Evolutionary conservation across 176 grass and related monocot species (phyloP).

Genomic region (Eleusine indica): DNA sequence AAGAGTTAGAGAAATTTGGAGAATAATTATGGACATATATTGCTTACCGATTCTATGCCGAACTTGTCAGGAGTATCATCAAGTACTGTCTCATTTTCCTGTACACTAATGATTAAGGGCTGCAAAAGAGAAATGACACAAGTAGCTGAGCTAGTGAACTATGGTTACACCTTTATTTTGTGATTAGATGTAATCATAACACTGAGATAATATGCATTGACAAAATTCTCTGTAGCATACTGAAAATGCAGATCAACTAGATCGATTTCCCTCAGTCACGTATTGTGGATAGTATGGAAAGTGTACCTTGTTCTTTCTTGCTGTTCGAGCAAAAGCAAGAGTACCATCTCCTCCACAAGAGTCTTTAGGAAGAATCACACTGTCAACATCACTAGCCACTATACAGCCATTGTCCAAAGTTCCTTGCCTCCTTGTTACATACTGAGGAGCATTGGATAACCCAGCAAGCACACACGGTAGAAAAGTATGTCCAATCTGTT

Average conservation of each 20-base stretch:
- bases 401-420: constrained; percentile 49
- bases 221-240: not conserved
- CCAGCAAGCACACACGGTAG: constrained; percentile 87
- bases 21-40: constrained; percentile 16
- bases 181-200: not conserved
- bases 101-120: constrained; percentile 86
- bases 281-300: not conserved
- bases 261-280: not conserved
- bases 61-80: constrained; percentile 90
- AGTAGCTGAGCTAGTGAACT: not conserved
- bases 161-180: not conserved
- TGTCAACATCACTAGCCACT: constrained; percentile 75
- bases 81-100: constrained; percentile 94
- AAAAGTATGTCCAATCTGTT: constrained; percentile 95
- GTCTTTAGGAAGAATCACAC: constrained; percentile 78
- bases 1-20: constrained; percentile 16
- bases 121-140: constrained; percentile 41
- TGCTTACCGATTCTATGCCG: constrained; percentile 58
- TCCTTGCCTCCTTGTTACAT: constrained; percentile 56
- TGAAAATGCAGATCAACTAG: not conserved
- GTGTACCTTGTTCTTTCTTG: constrained; percentile 66
- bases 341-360: constrained; percentile 82
- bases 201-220: not conserved
- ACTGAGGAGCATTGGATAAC: constrained; percentile 81
- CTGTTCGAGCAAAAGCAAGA: constrained; percentile 73